Base-by-base conservation (phyloP, 768 basidiomycete genomes). In the Suillus discolor region DNA sequence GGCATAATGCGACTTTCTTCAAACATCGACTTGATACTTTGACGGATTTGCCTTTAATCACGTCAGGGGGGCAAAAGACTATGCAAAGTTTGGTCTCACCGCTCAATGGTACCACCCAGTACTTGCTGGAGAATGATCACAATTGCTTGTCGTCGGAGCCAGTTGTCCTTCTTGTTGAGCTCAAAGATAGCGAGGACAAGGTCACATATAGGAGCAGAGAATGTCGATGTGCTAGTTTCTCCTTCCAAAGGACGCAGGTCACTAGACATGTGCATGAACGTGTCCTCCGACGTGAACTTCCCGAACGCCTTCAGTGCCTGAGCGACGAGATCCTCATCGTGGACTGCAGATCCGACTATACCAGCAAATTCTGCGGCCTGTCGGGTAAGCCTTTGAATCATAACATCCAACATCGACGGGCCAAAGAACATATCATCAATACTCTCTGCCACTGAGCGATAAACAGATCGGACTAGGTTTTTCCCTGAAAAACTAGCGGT, bases 361-460 rank as follows among this genome's bases (percentile, higher is more conserved):
- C 94, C 95, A 3, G 89, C 90, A 66, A 96, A 88, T 72, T 96
- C 93, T 12, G 93, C 93, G 0, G 93, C 95, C 77, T 98, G 96
- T 38, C 89, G 86, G 0, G 91, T 94, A 20, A 98, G 86, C 3
- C 95, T 88, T 71, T 94, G 91, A 51, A 97, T 93, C 85, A 97
- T 92, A 54, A 96, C 91, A 74, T 98, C 96, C 53, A 98, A 79
- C 94, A 97, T 96, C 1, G 94, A 96, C 3, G 93, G 96, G 3
- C 94, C 96, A 69, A 97, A 94, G 78, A 97, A 90, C 86, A 97
- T 94, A 76, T 99, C 97, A 75, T 99, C 97, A 71, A 99, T 90
- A 74, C 95, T 96, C 68, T 94, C 93, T 6, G 97, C 87, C 55
- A 99, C 93, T 31, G 94, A 93, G 38, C 91, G 89, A 74, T 97